Percentiles rank a stretch among this genome's conserved stretches.
These are phyloP conservation scores for Falciphora oryzae DNA, from an alignment of 2,329 filamentous ascomycete species.

Conservation along the genomic window DNA sequence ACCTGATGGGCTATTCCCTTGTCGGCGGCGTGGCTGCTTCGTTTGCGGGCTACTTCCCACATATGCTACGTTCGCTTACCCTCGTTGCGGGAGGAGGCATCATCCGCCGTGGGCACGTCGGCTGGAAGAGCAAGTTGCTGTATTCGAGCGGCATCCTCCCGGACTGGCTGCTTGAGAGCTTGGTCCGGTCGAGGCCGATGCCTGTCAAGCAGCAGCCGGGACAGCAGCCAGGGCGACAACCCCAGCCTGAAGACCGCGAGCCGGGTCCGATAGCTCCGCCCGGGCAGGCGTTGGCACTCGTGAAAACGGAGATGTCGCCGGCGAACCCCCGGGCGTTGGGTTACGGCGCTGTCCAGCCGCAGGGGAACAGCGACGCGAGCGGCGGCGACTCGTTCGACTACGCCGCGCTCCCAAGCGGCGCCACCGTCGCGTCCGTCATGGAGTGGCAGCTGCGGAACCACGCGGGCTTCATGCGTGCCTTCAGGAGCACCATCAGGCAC, in stretches of 20 bases:
- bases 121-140: constrained; percentile 54
- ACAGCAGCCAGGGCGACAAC: constrained; percentile 26
- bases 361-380: constrained; percentile 30
- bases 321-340: no score
- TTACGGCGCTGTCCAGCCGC: constrained; percentile 13
- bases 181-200: constrained; percentile 46
- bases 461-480: constrained; percentile 61
- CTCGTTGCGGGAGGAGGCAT: constrained; percentile 66
- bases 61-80: constrained; percentile 56
- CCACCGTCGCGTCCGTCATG: constrained; percentile 58
- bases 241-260: neutral
- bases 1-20: constrained; percentile 72
- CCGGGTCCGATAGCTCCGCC: neutral
- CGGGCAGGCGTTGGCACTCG: constrained; percentile 15
- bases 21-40: constrained; percentile 68
- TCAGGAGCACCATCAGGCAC: constrained; percentile 64
- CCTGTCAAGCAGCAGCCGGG: constrained; percentile 19
- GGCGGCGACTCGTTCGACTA: constrained; percentile 36
- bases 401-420: constrained; percentile 41
- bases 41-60: constrained; percentile 64
- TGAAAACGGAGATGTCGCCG: constrained; percentile 2
- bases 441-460: constrained; percentile 65
- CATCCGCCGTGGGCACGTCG: constrained; percentile 57
- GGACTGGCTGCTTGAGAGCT: constrained; percentile 45
- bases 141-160: constrained; percentile 56